A percentile compares a stretch with the other conserved stretches of the same genome.
These are phyloP conservation scores for Penicillium capsulatum DNA, from an alignment of 2,329 filamentous ascomycete species.

Conservation along the genomic window DNA sequence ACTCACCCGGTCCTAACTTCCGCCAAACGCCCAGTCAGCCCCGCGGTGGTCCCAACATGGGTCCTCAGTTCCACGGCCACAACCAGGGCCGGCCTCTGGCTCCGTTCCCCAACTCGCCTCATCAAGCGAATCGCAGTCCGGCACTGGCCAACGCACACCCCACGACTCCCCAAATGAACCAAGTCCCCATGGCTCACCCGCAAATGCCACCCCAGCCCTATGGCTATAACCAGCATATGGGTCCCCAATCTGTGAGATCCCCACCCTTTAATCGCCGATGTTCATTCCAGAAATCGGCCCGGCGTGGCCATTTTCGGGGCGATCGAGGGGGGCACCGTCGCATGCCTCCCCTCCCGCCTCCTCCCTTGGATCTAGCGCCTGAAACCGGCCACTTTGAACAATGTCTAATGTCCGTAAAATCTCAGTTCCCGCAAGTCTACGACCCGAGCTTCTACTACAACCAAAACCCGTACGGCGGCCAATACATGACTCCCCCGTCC, in stretches of 20 bases:
- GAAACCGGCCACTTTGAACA: constrained; percentile 67
- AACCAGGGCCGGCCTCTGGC: constrained; percentile 41
- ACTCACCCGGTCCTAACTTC: constrained; percentile 53
- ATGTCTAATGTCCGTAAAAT: constrained; percentile 62
- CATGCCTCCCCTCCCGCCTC: constrained; percentile 1
- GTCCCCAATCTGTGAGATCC: constrained; percentile 58
- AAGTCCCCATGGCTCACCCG: constrained; percentile 63
- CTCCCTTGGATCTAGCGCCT: constrained; percentile 59
- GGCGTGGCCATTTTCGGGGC: constrained; percentile 27
- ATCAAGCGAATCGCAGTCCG: constrained; percentile 61
- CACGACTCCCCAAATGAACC: constrained; percentile 66
- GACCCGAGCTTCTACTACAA: constrained; percentile 48
- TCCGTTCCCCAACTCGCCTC: constrained; percentile 61
- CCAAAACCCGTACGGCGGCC: constrained; percentile 38
- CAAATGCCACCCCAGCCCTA: constrained; percentile 60
- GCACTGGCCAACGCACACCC: constrained; percentile 63
- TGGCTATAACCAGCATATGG: constrained; percentile 55
- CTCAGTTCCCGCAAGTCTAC: constrained; percentile 51
- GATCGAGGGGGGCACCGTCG: background rate
- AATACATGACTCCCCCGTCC: constrained; percentile 44
- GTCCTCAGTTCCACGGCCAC: constrained; percentile 47
- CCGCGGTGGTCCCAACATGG: constrained; percentile 50
- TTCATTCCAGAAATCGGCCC: constrained; percentile 23
- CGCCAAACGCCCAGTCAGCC: constrained; percentile 50
- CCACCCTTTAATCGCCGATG: constrained; percentile 34